Conservation (phyloP, 495 filamentous ascomycete genomes). For the Aspergillus nidulans region DNA sequence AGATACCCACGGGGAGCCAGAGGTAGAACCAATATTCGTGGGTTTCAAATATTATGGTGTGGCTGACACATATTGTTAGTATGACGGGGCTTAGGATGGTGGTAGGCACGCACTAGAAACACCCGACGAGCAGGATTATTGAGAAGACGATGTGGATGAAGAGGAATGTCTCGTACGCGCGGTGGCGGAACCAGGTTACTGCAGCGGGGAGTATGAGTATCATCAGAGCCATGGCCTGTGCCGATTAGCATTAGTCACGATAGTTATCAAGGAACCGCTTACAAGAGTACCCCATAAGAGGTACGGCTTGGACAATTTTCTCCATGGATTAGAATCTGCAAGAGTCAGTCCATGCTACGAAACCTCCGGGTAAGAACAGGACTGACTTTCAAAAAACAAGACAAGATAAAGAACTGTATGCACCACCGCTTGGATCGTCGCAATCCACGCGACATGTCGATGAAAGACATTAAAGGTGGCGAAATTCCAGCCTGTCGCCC, state of each 20-base stretch:
- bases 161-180: constrained; percentile 52
- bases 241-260: background rate
- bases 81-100: background rate
- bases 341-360: background rate
- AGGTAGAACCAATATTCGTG: constrained; percentile 49
- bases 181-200: constrained; percentile 42
- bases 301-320: constrained; percentile 29
- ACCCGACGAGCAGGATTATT: constrained; percentile 43
- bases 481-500: constrained; percentile 53
- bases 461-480: constrained; percentile 52
- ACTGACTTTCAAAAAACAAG: constrained; percentile 30
- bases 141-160: constrained; percentile 50
- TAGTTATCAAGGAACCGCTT: background rate
- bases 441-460: constrained; percentile 52
- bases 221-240: constrained; percentile 49
- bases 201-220: constrained; percentile 41
- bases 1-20: constrained; percentile 48
- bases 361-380: background rate
- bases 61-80: constrained; percentile 31
- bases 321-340: constrained; percentile 28
- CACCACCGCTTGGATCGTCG: constrained; percentile 46
- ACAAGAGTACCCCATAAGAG: constrained; percentile 38
- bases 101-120: constrained; percentile 42
- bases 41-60: constrained; percentile 44
- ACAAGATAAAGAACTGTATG: constrained; percentile 38